Conservation (phyloP, 495 filamentous ascomycete species). For the Astrothelium subdiscretum region DNA sequence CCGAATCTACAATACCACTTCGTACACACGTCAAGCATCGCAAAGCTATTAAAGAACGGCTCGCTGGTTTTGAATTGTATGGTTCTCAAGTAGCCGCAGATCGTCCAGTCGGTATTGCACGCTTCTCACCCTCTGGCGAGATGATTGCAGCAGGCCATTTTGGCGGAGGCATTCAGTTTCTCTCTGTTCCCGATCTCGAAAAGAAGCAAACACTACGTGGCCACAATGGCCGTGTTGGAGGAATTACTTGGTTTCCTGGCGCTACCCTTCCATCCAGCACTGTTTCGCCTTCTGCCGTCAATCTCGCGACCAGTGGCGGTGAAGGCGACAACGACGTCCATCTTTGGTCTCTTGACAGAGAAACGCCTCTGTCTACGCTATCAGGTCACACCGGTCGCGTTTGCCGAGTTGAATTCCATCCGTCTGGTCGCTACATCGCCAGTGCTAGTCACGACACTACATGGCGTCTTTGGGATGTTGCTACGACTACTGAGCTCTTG, state of each 20-base stretch:
- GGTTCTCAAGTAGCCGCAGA: slow-evolving; percentile 89
- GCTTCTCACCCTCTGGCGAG: slow-evolving; percentile 79
- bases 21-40: slow-evolving; percentile 84
- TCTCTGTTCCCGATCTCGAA: slow-evolving; percentile 72
- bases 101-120: slow-evolving; percentile 74
- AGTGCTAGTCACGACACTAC: slow-evolving; percentile 94
- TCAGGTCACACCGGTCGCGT: slow-evolving; percentile 79
- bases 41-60: slow-evolving; percentile 72
- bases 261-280: slow-evolving; percentile 59
- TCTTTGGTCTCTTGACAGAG: slow-evolving; percentile 78
- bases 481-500: slow-evolving; percentile 68
- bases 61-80: slow-evolving; percentile 75
- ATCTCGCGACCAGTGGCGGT: slow-evolving; percentile 81
- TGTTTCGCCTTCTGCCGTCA: slow-evolving; percentile 62
- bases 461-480: slow-evolving; percentile 93
- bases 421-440: slow-evolving; percentile 78
- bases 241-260: slow-evolving; percentile 78
- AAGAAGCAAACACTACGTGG: slow-evolving; percentile 62
- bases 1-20: slow-evolving; percentile 70
- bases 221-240: slow-evolving; percentile 78
- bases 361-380: slow-evolving; percentile 73
- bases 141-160: slow-evolving; percentile 83
- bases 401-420: slow-evolving; percentile 87
- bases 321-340: slow-evolving; percentile 64
- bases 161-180: slow-evolving; percentile 75